Evolutionary conservation across 768 basidiomycete species (phyloP).

Genomic region (Agrocybe chaxingu): DNA sequence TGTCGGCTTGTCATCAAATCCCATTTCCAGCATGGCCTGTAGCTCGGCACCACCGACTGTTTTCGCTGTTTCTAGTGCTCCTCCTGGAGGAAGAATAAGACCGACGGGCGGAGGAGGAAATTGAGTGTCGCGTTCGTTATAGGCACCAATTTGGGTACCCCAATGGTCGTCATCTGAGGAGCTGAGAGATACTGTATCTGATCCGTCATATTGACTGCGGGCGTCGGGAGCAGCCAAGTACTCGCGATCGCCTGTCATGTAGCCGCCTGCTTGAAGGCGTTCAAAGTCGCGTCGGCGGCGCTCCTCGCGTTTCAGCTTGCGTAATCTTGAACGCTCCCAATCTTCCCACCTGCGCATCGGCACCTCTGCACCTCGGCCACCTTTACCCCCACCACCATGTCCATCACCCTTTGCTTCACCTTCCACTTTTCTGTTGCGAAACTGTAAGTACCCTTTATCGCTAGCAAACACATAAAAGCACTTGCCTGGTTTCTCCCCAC

Average conservation of each 20-base stretch:
- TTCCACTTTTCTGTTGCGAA: constrained; percentile 78
- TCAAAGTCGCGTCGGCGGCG: constrained; percentile 79
- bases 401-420: constrained; percentile 82
- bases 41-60: constrained; percentile 72
- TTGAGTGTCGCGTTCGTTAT: constrained; percentile 79
- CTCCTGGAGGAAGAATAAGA: constrained; percentile 42
- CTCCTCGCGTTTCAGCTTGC: constrained; percentile 88
- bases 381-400: constrained; percentile 66
- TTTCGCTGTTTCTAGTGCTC: constrained; percentile 34
- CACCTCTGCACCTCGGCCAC: constrained; percentile 55
- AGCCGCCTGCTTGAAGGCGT: constrained; percentile 68
- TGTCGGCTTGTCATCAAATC: constrained; percentile 75
- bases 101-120: constrained; percentile 87
- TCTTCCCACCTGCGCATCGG: constrained; percentile 99
- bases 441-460: constrained; percentile 7
- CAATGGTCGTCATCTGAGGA: constrained; percentile 95
- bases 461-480: constrained; percentile 5
- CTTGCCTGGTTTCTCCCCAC: constrained; percentile 97
- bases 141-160: constrained; percentile 92
- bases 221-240: constrained; percentile 56
- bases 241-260: constrained; percentile 59
- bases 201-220: constrained; percentile 68
- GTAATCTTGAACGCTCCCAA: constrained; percentile 93
- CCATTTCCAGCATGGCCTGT: constrained; percentile 89
- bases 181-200: constrained; percentile 75